Conservation (phyloP, 2,329 filamentous ascomycete genomes). For the Polychaeton citri region DNA sequence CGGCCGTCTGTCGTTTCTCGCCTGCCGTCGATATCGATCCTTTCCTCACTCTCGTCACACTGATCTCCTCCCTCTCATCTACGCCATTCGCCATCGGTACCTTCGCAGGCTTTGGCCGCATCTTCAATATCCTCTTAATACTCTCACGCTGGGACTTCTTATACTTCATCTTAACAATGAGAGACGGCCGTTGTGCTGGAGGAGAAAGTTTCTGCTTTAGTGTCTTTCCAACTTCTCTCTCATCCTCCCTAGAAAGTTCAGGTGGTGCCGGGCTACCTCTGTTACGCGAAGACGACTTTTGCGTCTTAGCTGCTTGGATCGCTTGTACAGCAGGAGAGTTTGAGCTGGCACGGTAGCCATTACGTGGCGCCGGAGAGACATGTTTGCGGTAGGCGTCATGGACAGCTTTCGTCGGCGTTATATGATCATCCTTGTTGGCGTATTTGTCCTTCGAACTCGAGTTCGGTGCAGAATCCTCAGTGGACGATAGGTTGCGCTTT, state of each 20-base stretch:
- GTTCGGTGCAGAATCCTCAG: conserved; percentile 6
- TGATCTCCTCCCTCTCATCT: not conserved
- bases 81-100: conserved; percentile 3
- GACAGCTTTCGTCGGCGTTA: conserved; percentile 8
- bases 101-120: conserved; percentile 12
- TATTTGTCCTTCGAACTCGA: conserved; percentile 5
- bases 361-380: conserved; percentile 16
- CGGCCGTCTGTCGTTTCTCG: not conserved
- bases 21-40: conserved; percentile 2
- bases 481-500: not conserved
- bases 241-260: conserved; percentile 10
- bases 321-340: conserved; percentile 10
- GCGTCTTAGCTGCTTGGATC: not conserved
- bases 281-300: conserved; percentile 7
- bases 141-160: conserved; percentile 12
- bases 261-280: conserved; percentile 7
- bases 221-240: conserved; percentile 5
- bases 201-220: conserved; percentile 2
- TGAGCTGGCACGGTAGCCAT: conserved; percentile 16
- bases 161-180: conserved; percentile 16
- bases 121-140: conserved; percentile 17
- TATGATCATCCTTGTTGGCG: conserved; percentile 10
- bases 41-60: conserved; percentile 5
- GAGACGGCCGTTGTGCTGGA: not conserved
- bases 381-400: conserved; percentile 9